Conservation (phyloP, 179 eudicot genomes). For the Camellia oleifera region DNA sequence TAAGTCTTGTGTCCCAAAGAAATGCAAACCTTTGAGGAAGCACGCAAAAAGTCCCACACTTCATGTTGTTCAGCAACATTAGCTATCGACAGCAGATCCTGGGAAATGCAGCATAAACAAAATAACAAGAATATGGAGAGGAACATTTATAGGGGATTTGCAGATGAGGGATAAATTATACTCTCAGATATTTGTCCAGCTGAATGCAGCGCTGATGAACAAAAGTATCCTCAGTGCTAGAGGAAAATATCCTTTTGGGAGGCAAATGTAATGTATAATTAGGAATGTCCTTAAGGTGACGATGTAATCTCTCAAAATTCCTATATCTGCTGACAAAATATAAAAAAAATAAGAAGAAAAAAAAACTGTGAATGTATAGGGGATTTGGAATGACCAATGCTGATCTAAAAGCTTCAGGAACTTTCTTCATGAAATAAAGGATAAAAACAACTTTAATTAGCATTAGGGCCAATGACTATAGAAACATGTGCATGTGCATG, state of each 20-base stretch:
- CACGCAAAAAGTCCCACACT: conserved; percentile 97
- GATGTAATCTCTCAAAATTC: conserved; percentile 93
- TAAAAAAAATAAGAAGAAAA: not conserved
- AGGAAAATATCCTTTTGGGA: conserved; percentile 97
- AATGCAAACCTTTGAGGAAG: conserved; percentile 75
- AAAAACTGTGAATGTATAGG: not conserved
- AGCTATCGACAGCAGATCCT: conserved; percentile 96
- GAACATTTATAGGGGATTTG: not conserved
- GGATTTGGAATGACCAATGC: not conserved
- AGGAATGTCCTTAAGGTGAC: conserved; percentile 95
- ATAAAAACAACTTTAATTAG: not conserved
- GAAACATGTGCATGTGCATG: conserved; percentile 1
- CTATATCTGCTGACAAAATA: conserved; percentile 64
- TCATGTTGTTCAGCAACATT: conserved; percentile 99
- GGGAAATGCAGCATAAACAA: conserved; percentile 21
- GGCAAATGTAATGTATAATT: conserved; percentile 94
- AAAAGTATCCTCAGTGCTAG: conserved; percentile 97
- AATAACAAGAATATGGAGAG: conserved; percentile 9
- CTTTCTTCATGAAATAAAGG: not conserved
- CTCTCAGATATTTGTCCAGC: conserved; percentile 94
- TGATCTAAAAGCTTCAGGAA: not conserved
- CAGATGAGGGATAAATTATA: conserved; percentile 22
- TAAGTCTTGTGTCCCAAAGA: not conserved
- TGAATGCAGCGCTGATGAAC: conserved; percentile 98
- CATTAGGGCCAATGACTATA: not conserved